A percentile compares a stretch with the other conserved stretches of the same genome.
phyloP scores from a whole-genome alignment of 2,329 filamentous ascomycete species.

The Huntiella bhutanensis region DNA sequence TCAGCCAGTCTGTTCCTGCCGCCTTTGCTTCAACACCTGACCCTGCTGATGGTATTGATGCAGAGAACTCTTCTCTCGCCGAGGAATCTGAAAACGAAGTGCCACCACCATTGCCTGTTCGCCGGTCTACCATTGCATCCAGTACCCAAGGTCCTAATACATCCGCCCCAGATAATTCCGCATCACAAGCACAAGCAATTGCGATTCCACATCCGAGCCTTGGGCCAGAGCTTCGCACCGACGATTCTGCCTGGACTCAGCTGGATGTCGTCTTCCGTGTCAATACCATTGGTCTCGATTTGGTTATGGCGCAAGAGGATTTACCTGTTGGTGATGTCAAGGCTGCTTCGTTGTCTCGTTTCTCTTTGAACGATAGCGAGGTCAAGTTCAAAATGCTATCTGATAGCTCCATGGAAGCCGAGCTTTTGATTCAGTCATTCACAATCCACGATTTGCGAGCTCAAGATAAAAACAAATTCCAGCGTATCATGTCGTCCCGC shows the following conservation, averaged over 20 bases:
- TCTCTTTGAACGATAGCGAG: slow-evolving; percentile 82
- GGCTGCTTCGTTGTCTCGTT: slow-evolving; percentile 71
- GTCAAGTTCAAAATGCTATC: slow-evolving; percentile 86
- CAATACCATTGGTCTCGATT: slow-evolving; percentile 69
- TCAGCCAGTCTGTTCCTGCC: slow-evolving; percentile 71
- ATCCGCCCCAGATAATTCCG: not conserved
- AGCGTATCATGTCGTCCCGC: slow-evolving; percentile 92
- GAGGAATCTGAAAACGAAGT: not conserved
- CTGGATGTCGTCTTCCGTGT: slow-evolving; percentile 83
- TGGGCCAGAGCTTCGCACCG: slow-evolving; percentile 49
- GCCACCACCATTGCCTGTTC: not conserved
- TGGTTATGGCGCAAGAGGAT: slow-evolving; percentile 58
- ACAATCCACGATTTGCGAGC: slow-evolving; percentile 86
- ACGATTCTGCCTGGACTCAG: slow-evolving; percentile 68
- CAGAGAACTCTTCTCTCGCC: not conserved
- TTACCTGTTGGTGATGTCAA: slow-evolving; percentile 63
- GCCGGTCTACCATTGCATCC: slow-evolving; percentile 16
- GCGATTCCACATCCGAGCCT: slow-evolving; percentile 22
- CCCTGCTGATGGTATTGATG: not conserved
- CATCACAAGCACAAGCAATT: not conserved
- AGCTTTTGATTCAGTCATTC: slow-evolving; percentile 83
- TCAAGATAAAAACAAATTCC: slow-evolving; percentile 81
- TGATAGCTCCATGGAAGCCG: slow-evolving; percentile 78
- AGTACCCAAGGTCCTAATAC: not conserved
- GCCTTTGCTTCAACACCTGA: slow-evolving; percentile 44